Conservation (phyloP, 2,329 filamentous ascomycete species). For the Arthrinium phaeospermum region DNA sequence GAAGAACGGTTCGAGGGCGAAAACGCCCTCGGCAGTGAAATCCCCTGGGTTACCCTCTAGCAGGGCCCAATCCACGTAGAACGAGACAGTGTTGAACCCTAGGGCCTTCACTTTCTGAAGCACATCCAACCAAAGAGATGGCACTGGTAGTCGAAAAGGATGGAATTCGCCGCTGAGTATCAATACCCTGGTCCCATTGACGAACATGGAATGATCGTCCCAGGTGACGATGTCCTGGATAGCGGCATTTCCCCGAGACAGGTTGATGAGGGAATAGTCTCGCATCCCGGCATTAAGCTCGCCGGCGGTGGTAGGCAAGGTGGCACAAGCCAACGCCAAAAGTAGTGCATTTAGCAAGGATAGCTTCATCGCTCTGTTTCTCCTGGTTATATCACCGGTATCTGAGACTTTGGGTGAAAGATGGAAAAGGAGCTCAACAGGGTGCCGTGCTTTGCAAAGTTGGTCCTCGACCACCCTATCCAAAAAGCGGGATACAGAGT, state of each 20-base stretch:
- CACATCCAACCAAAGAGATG: conserved; percentile 66
- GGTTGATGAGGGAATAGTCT: neutral
- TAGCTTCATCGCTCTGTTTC: neutral
- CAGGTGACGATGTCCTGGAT: conserved; percentile 56
- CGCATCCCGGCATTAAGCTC: neutral
- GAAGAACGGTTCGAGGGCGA: conserved; percentile 77
- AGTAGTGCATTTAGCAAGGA: neutral
- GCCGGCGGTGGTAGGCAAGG: neutral
- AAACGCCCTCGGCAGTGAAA: conserved; percentile 74
- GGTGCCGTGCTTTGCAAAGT: neutral
- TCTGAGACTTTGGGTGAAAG: neutral
- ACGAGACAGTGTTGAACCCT: conserved; percentile 80
- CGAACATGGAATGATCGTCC: conserved; percentile 70
- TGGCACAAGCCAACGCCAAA: neutral
- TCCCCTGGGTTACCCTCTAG: conserved; percentile 74
- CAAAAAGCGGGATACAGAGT: neutral
- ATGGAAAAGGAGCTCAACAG: neutral
- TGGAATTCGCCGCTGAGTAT: conserved; percentile 73
- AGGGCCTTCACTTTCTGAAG: conserved; percentile 84
- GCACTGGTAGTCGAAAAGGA: conserved; percentile 57
- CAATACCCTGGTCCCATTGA: conserved; percentile 70
- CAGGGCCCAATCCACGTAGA: conserved; percentile 81
- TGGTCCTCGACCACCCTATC: neutral
- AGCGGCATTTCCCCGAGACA: conserved; percentile 21
- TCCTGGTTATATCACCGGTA: neutral